A percentile compares a stretch with the other conserved stretches of the same genome.
Evolutionary conservation across 371 early-diverging fungal genomes (phyloP).

Genomic region (Phascolomyces articulosus): DNA sequence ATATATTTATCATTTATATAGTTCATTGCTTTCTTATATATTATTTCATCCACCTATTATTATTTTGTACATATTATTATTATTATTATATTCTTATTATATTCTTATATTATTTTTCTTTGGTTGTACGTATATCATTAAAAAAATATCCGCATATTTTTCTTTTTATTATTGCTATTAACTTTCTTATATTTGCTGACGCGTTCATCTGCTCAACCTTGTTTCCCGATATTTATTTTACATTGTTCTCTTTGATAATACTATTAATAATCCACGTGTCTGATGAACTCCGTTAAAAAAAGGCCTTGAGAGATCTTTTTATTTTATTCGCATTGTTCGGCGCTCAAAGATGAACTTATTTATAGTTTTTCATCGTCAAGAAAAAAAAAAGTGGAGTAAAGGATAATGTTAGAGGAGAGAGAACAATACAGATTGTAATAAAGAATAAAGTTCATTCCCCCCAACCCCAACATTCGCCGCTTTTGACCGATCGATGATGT

Average conservation of each 20-base stretch:
- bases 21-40: background rate
- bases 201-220: background rate
- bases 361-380: too few relatives aligned
- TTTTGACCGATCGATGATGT: too few relatives aligned
- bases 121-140: too few relatives aligned
- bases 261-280: conserved; percentile 14
- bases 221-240: background rate
- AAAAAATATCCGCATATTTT: background rate
- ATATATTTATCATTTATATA: too few relatives aligned
- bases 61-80: background rate
- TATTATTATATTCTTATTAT: background rate
- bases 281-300: background rate
- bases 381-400: too few relatives aligned
- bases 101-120: background rate
- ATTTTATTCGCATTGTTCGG: background rate
- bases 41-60: background rate
- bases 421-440: too few relatives aligned
- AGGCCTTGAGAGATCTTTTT: too few relatives aligned
- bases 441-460: too few relatives aligned
- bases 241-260: conserved; percentile 2
- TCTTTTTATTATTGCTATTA: background rate
- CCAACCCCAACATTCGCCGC: too few relatives aligned
- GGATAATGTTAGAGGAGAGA: too few relatives aligned
- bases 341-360: too few relatives aligned
- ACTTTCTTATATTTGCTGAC: background rate